These are phyloP conservation scores for Kingdonia uniflora DNA, from an alignment of 164 flowering plant species.

Conservation along the genomic window DNA sequence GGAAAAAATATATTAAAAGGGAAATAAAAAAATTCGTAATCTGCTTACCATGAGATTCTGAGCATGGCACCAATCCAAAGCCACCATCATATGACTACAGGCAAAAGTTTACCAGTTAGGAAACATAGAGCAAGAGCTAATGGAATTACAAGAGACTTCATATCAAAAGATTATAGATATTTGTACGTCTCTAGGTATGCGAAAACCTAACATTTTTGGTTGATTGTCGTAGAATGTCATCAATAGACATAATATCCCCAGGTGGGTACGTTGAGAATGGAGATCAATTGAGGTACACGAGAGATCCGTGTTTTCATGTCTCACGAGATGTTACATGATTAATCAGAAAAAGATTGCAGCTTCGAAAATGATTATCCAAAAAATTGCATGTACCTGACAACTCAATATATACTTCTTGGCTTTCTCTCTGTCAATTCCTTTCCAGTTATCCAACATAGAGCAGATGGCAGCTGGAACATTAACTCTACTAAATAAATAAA, in stretches of 20 bases:
- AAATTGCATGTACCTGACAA: slow-evolving; percentile 87
- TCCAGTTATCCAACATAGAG: slow-evolving; percentile 73
- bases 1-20: too few relatives aligned
- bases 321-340: too few relatives aligned
- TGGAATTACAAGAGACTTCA: too few relatives aligned
- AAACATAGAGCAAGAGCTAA: background rate
- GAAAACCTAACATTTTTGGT: background rate
- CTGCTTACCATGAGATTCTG: slow-evolving; percentile 96
- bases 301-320: too few relatives aligned
- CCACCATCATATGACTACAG: slow-evolving; percentile 98
- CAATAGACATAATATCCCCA: too few relatives aligned
- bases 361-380: too few relatives aligned
- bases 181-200: too few relatives aligned
- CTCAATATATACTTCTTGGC: slow-evolving; percentile 63
- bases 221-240: too few relatives aligned
- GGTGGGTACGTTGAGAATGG: too few relatives aligned
- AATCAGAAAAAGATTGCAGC: too few relatives aligned
- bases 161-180: slow-evolving; percentile 2
- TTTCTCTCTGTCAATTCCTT: slow-evolving; percentile 79
- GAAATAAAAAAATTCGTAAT: slow-evolving; percentile 9
- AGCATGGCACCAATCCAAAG: slow-evolving; percentile 84
- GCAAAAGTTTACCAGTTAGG: slow-evolving; percentile 4
- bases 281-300: too few relatives aligned
- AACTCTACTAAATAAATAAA: background rate
- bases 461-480: slow-evolving; percentile 72